Evolutionary conservation across 1,284 basidiomycete genomes (phyloP), one percentile per base, ranked within the genome.

Genomic region (Ceratobasidium theobromae): DNA sequence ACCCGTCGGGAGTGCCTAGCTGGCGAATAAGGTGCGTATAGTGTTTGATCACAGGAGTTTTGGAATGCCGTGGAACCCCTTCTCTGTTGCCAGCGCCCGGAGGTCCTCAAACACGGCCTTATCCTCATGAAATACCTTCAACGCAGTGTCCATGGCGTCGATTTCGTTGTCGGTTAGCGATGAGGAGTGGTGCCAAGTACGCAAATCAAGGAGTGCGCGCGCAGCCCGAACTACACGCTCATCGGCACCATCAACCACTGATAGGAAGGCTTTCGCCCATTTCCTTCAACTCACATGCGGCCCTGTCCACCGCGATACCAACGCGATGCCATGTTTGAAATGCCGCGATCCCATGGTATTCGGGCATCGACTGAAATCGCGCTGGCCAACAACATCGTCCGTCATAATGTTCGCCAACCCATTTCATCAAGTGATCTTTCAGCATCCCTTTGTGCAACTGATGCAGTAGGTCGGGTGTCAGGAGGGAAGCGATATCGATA

Each of bases 261-360:
- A 73, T 6, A 79, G 70, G 6, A 79, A 69, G 21, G 77, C 70
- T 18, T 67, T 68, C n/a, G 38, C 72, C 75, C 11, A 80, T 78
- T 33, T 77, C 73, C 32, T 74, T 74, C 46, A 71, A 48, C 58
- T 77, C 74, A 2, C 35, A n/a, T n/a, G n/a, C n/a, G n/a, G 68
- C 0, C 76, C 75, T 1, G 75, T 75, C 71, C 71, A 73, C 53
- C 73, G 72, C 9, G 72, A 72, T 12, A 76, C 46, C 1, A 3
- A n/a, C 0, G 74, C 73, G 9, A 69, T 53, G 9, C 68, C 68
- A 32, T 53, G 25, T n/a, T 41, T 55, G 55, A 69, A 68, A 14
- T 62, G 58, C 23, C 58, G 48, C n/a, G 1, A 60, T 16, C 8
- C 45, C 55, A 33, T 58, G 55, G n/a, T 45, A 30, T n/a, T 38